Conservation (phyloP, 805 yeast genomes). For the Yarrowia sp. region DNA sequence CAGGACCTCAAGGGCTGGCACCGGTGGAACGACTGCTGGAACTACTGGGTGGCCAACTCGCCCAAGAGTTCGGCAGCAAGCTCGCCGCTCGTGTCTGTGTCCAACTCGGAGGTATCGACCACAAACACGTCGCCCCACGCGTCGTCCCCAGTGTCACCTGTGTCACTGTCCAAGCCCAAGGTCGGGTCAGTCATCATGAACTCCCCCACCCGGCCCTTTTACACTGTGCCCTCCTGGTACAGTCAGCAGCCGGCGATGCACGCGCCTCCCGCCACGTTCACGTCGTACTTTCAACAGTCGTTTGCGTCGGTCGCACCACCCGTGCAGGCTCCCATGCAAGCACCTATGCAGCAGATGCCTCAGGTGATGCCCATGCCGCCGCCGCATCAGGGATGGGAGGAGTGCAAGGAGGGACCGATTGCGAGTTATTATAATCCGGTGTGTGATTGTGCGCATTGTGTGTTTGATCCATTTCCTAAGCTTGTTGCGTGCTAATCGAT, state of each 20-base stretch:
- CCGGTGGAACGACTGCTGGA: slow-evolving; percentile 40
- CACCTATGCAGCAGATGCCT: not conserved
- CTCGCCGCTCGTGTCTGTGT: slow-evolving; percentile 5
- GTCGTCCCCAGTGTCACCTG: slow-evolving; percentile 20
- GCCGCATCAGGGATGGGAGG: not conserved
- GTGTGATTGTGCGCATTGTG: slow-evolving; percentile 24
- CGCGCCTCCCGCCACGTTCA: slow-evolving; percentile 1
- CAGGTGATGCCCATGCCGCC: slow-evolving; percentile 16
- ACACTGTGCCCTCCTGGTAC: slow-evolving; percentile 36
- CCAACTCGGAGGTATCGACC: slow-evolving; percentile 1
- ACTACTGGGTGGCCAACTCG: slow-evolving; percentile 29
- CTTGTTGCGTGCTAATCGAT: slow-evolving; percentile 8
- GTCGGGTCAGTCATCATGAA: slow-evolving; percentile 4
- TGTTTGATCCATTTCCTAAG: slow-evolving; percentile 24
- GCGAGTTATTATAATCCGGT: slow-evolving; percentile 20
- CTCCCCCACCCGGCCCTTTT: slow-evolving; percentile 30
- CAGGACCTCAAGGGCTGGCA: slow-evolving; percentile 38
- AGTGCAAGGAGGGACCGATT: slow-evolving; percentile 25
- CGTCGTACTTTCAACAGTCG: slow-evolving; percentile 34
- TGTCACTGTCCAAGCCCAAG: slow-evolving; percentile 22
- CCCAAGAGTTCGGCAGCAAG: slow-evolving; percentile 21
- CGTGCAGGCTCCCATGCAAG: slow-evolving; percentile 7
- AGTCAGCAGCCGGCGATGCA: slow-evolving; percentile 17
- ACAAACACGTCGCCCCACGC: slow-evolving; percentile 17
- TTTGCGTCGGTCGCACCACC: slow-evolving; percentile 28